These are phyloP conservation scores for Ophiostoma novo-ulmi DNA, from an alignment of 2,329 filamentous ascomycete species.

Conservation along the genomic window DNA sequence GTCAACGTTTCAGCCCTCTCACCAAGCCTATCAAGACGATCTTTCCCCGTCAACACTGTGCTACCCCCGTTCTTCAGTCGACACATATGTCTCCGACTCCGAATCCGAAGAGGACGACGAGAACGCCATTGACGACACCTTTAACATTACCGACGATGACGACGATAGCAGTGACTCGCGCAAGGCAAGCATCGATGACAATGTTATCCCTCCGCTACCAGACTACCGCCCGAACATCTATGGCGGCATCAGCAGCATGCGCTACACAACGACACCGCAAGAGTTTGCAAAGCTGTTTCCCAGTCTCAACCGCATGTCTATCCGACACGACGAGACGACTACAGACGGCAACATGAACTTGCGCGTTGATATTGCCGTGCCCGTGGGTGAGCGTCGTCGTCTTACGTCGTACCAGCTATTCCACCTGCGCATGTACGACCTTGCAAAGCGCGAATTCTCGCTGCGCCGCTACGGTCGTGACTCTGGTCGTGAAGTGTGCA, in stretches of 20 bases:
- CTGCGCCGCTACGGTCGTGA: conserved; percentile 86
- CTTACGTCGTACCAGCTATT: conserved; percentile 69
- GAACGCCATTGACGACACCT: conserved; percentile 20
- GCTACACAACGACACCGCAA: conserved; percentile 66
- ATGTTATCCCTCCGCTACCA: conserved; percentile 49
- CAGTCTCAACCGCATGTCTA: conserved; percentile 70
- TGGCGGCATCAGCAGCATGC: conserved; percentile 59
- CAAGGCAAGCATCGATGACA: background rate
- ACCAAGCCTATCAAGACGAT: conserved; percentile 32
- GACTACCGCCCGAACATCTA: conserved; percentile 58
- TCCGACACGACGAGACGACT: conserved; percentile 86
- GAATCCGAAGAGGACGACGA: conserved; percentile 43
- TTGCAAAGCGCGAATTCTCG: conserved; percentile 81
- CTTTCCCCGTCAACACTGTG: conserved; percentile 40
- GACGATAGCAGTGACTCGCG: background rate
- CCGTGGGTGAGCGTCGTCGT: conserved; percentile 50
- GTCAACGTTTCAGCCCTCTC: conserved; percentile 18
- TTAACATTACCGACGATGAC: conserved; percentile 33
- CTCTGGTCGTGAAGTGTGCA: conserved; percentile 89
- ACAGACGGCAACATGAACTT: conserved; percentile 96
- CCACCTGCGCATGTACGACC: conserved; percentile 90
- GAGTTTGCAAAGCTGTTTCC: conserved; percentile 85
- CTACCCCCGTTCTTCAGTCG: conserved; percentile 57
- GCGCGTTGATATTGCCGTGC: conserved; percentile 73
- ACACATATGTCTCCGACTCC: conserved; percentile 74